Evolutionary conservation across 139 green algal species (phyloP).

Genomic region (Dunaliella primolecta): DNA sequence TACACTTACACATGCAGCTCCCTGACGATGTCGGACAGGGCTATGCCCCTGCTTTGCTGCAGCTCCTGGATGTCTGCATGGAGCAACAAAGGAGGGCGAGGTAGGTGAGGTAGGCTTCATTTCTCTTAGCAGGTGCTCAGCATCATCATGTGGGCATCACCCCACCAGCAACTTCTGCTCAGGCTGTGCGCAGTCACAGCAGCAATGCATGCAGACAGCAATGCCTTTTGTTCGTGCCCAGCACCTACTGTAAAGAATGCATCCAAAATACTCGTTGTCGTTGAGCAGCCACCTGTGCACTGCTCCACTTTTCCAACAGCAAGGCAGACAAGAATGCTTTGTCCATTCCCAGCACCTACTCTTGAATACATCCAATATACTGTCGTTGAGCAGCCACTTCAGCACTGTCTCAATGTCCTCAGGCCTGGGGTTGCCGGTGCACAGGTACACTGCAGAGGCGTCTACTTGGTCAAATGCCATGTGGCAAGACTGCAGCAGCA

Average conservation of each 20-base stretch:
- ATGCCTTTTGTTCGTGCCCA: no score
- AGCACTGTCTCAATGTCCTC: slow-evolving; percentile 74
- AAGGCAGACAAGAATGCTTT: background rate
- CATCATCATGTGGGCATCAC: no score
- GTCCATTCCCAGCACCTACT: slow-evolving; percentile 31
- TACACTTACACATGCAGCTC: slow-evolving; percentile 84
- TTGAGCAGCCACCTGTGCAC: background rate
- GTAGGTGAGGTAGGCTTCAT: no score
- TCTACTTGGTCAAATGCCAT: slow-evolving; percentile 70
- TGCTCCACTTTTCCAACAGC: background rate
- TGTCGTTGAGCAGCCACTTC: slow-evolving; percentile 83
- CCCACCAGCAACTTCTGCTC: no score
- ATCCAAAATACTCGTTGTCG: no score
- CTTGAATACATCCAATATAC: slow-evolving; percentile 57
- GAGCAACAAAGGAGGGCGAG: no score
- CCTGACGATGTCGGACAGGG: slow-evolving; percentile 87
- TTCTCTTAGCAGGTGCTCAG: no score
- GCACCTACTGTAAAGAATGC: no score
- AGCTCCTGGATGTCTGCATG: slow-evolving; percentile 55
- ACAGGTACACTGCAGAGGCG: slow-evolving; percentile 82
- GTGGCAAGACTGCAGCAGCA: slow-evolving; percentile 61
- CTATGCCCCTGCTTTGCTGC: slow-evolving; percentile 78
- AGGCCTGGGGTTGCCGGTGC: slow-evolving; percentile 87
- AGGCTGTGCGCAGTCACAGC: no score
- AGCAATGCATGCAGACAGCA: no score